Evolutionary conservation across 139 green algal genomes (phyloP).

Genomic region (Parachlorella kessleri): DNA sequence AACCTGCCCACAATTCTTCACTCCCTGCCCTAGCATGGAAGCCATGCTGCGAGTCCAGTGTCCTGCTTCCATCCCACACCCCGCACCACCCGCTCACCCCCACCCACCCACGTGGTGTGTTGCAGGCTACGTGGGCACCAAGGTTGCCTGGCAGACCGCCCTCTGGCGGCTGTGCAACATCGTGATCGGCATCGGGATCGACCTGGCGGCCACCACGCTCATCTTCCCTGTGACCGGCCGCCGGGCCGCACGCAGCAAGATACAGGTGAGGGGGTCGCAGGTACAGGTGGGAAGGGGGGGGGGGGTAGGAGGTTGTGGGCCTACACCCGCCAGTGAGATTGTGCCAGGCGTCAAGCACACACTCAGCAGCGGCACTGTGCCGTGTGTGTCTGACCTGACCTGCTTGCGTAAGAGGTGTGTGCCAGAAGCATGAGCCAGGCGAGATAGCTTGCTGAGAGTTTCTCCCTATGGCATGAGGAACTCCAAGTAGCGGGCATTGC

Average conservation of each 20-base stretch:
- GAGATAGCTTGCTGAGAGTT: too few species aligned
- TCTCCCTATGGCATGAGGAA: too few species aligned
- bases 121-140: conserved; percentile 6
- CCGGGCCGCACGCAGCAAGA: neutral
- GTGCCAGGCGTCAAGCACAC: neutral
- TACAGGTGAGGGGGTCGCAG: conserved; percentile 9
- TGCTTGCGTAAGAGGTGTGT: too few species aligned
- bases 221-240: conserved; percentile 15
- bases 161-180: conserved; percentile 30
- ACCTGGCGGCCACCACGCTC: conserved; percentile 7
- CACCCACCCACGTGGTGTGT: neutral
- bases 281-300: neutral
- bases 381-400: neutral
- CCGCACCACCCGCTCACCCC: neutral
- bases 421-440: too few species aligned
- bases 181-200: conserved; percentile 16
- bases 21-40: too few species aligned
- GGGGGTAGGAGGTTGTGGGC: neutral
- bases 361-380: neutral
- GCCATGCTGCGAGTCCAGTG: too few species aligned
- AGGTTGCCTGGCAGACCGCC: conserved; percentile 6
- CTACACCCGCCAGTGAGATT: too few species aligned
- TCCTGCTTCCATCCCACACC: too few species aligned
- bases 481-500: too few species aligned
- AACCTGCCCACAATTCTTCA: too few species aligned